Base-by-base conservation (phyloP, 495 filamentous ascomycete species). In the Talaromyces proteolyticus region DNA sequence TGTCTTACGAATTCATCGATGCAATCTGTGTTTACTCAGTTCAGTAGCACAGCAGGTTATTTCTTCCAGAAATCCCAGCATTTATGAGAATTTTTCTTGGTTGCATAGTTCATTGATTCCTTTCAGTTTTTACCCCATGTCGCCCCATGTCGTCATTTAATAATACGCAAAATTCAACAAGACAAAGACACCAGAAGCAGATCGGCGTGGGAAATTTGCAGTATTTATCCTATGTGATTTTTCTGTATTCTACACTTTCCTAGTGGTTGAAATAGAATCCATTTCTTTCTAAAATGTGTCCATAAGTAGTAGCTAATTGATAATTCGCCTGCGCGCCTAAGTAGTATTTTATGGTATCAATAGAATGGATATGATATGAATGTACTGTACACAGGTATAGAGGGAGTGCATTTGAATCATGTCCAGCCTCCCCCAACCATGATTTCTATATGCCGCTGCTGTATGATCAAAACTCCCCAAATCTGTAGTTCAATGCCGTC, bases 61-160 rank as follows among this genome's bases (percentile, higher is more conserved):
- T 52, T 21, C 41, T 53, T 45, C 49, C 40, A 47, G 53, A 53
- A 56, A 56, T 62, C 61, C 52, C 57, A 57, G 46, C 50, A 47
- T 24, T 42, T 14, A 12, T 7, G 25, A 49, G 19, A 43, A 45
- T 36, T 50, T 18, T 44, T 51, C 26, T 49, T 44, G 51, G 29
- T 24, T 50, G 49, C 34, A 19, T 51, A 21, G 20, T 16, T 50
- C 40, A 21, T 54, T 43, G 49, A 40, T 50, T n/a, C n/a, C n/a
- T n/a, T n/a, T n/a, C n/a, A n/a, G n/a, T n/a, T n/a, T n/a, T n/a
- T n/a, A n/a, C n/a, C n/a, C n/a, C n/a, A n/a, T n/a, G n/a, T n/a
- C n/a, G n/a, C n/a, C n/a, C n/a, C n/a, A n/a, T n/a, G n/a, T n/a
- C 14, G 14, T 34, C 8, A 8, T 34, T 14, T 45, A 18, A 45